Base-by-base conservation (phyloP, 1,139 yeast species). In the Protomyces lactucae-debilis region DNA sequence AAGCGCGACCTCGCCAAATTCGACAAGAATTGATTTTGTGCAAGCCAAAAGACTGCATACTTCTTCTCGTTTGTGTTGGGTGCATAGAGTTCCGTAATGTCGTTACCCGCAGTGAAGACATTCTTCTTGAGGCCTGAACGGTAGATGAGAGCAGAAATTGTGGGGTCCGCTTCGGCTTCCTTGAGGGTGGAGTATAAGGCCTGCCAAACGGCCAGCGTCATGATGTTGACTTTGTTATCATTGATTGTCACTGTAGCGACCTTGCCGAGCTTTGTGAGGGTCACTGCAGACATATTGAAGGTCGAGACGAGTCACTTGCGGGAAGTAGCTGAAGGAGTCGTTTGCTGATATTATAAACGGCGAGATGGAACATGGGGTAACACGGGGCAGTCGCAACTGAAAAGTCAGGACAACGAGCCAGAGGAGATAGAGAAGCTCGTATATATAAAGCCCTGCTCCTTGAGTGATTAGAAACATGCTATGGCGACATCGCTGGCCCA, bases 41-140 rank as follows among this genome's bases (percentile, higher is more conserved):
- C 16, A 12, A 60, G 51, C 64, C 64, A 60, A 21, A 54, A 60
- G 18, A 40, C 45, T 14, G 54, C 40, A 37, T 60, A 60, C 14
- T 59, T 21, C 28, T 54, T 28, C 4, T 32, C 45, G 16, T 32
- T 54, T 28, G 64, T 60, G 36, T 54, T 60, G 10, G 64, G 64
- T 3, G 64, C 64, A 60, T 60, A 60, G 25, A 60, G 51, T 48
- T 60, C 59, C 1, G 59, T 53, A 14, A 60, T 54, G 45, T 60
- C 64, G 36, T 60, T 60, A 6, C 64, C 64, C 8, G 64, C 64
- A 9, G 64, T 54, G 18, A 60, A 60, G 32, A 60, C 64, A 12
- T 51, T 51, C 35, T 60, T 60, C 51, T 54, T 53, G 39, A 60
- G 64, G 32, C 59, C 64, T 10, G 64, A 60, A 9, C 59, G 55